A percentile compares a stretch with the other conserved stretches of the same genome.
Conservation (phyloP, 176 grass and related monocot genomes). For the Guadua angustifolia region DNA sequence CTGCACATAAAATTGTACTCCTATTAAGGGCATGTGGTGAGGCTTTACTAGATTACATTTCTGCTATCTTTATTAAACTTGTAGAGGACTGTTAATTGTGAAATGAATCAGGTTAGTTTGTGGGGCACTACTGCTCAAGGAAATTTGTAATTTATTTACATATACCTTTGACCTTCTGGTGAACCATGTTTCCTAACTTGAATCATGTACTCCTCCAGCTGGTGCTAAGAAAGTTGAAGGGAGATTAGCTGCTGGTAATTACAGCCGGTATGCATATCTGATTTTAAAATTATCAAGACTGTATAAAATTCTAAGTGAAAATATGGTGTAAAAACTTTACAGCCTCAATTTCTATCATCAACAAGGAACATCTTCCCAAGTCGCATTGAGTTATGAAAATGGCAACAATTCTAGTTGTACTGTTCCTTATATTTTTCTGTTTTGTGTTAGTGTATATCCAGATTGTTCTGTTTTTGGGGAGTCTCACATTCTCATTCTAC, state of each 20-base stretch:
- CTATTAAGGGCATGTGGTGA: background rate
- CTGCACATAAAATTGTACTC: background rate
- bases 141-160: background rate
- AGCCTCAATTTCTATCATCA: background rate
- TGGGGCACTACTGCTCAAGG: background rate
- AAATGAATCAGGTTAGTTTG: background rate
- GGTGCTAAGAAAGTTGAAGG: slow-evolving; percentile 80
- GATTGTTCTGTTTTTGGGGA: background rate
- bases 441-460: background rate
- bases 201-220: slow-evolving; percentile 54
- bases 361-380: background rate
- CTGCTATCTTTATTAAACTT: background rate
- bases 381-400: background rate
- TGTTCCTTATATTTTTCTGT: background rate
- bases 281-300: background rate
- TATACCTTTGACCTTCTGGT: background rate
- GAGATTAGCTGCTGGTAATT: slow-evolving; percentile 79
- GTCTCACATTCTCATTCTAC: slow-evolving; percentile 14
- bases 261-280: slow-evolving; percentile 53
- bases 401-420: background rate
- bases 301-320: background rate
- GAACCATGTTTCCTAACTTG: slow-evolving; percentile 14
- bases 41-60: background rate
- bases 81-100: background rate
- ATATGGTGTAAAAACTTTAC: background rate